Conservation (phyloP, 768 basidiomycete genomes). For the Termitomyces sp. region DNA sequence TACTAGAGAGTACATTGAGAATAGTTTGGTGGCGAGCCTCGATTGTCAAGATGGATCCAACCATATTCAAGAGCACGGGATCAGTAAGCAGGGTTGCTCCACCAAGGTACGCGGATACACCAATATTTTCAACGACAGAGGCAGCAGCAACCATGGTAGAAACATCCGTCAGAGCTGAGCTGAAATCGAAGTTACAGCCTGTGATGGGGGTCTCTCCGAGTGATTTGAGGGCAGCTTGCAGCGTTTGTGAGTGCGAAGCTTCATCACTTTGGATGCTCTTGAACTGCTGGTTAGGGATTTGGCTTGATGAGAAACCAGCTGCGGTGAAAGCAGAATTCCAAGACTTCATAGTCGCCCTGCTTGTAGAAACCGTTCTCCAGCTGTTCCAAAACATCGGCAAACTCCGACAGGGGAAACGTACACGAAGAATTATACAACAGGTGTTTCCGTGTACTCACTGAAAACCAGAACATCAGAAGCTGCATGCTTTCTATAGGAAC, state of each 20-base stretch:
- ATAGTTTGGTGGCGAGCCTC: constrained; percentile 83
- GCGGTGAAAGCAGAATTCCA: constrained; percentile 51
- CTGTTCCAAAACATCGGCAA: constrained; percentile 71
- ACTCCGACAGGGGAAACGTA: constrained; percentile 39
- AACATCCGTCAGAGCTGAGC: constrained; percentile 56
- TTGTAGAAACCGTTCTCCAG: constrained; percentile 67
- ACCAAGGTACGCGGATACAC: constrained; percentile 74
- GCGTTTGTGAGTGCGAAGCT: constrained; percentile 46
- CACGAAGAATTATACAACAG: neutral
- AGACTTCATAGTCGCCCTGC: constrained; percentile 63
- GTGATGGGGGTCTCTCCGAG: constrained; percentile 51
- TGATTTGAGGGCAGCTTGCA: constrained; percentile 48
- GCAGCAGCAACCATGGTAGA: constrained; percentile 65
- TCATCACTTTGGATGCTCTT: constrained; percentile 58
- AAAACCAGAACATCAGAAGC: constrained; percentile 50
- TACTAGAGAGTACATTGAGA: constrained; percentile 61
- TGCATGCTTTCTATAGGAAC: constrained; percentile 34
- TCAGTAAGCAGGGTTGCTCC: constrained; percentile 60
- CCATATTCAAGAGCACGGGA: constrained; percentile 55
- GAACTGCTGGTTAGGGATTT: constrained; percentile 58
- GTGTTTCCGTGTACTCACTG: constrained; percentile 35
- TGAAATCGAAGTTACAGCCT: constrained; percentile 67
- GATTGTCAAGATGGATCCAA: constrained; percentile 69
- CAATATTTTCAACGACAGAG: constrained; percentile 71
- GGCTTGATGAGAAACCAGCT: constrained; percentile 57